These are phyloP conservation scores for Xylariaceae sp. DNA, from an alignment of 2,329 filamentous ascomycete genomes.

Conservation along the genomic window DNA sequence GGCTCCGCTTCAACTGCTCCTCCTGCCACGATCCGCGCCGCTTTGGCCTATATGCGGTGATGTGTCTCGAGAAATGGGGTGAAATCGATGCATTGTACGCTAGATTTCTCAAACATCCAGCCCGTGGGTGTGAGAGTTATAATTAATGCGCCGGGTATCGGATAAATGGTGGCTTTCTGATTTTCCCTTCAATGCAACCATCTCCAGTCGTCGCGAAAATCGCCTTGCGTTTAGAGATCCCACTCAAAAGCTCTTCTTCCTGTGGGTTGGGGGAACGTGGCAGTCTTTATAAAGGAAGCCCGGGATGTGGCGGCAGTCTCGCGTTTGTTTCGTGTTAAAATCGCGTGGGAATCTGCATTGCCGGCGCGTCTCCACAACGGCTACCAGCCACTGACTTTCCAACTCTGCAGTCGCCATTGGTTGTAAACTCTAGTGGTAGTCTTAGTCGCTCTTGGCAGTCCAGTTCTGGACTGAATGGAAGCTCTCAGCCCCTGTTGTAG, in stretches of 20 bases:
- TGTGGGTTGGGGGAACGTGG: slow-evolving; percentile 22
- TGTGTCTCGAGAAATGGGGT: neutral
- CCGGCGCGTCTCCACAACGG: slow-evolving; percentile 25
- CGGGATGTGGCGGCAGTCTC: slow-evolving; percentile 20
- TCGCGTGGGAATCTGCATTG: slow-evolving; percentile 22
- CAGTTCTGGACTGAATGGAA: neutral
- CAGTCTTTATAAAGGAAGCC: slow-evolving; percentile 28
- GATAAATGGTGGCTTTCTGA: neutral
- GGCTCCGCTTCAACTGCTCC: neutral
- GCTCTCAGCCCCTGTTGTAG: slow-evolving; percentile 1
- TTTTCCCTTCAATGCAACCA: no score
- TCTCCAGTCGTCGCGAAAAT: slow-evolving; percentile 8
- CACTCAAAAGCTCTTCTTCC: no score
- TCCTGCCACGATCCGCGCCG: neutral
- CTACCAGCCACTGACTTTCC: slow-evolving; percentile 19
- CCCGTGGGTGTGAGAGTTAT: no score
- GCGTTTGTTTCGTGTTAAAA: slow-evolving; percentile 30
- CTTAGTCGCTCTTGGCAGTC: slow-evolving; percentile 4
- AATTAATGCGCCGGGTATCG: neutral
- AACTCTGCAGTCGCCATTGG: slow-evolving; percentile 24
- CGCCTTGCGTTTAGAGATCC: slow-evolving; percentile 10
- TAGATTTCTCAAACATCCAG: no score
- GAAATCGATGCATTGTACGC: neutral
- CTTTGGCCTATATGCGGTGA: neutral
- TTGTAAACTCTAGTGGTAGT: slow-evolving; percentile 1